Evolutionary conservation across 2,329 filamentous ascomycete species (phyloP).

Genomic region (Fusarium euwallaceae): DNA sequence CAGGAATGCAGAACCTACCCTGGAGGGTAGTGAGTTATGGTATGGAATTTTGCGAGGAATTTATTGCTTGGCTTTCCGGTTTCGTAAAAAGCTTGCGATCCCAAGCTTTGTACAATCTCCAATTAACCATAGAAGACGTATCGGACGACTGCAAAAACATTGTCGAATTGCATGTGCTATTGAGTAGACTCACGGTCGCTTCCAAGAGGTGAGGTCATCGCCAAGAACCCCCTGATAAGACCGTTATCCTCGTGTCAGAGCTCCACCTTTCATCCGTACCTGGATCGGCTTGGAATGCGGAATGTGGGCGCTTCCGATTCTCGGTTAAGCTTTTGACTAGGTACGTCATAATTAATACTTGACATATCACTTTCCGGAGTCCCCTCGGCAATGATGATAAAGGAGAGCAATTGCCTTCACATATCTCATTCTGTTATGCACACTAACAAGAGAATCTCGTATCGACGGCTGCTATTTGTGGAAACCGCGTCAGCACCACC

Average conservation of each 20-base stretch:
- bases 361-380: background rate
- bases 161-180: background rate
- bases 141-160: background rate
- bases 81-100: background rate
- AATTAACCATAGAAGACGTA: background rate
- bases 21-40: background rate
- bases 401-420: background rate
- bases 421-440: background rate
- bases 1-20: background rate
- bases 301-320: background rate
- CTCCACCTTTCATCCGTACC: background rate
- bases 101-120: background rate
- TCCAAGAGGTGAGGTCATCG: background rate
- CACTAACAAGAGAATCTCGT: background rate
- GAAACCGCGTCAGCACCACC: background rate
- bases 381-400: background rate
- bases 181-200: background rate
- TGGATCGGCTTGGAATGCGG: background rate
- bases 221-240: background rate
- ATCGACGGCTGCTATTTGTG: background rate
- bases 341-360: background rate
- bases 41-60: background rate
- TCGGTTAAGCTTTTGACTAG: background rate
- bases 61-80: background rate
- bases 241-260: background rate